phyloP scores from a whole-genome alignment of 2,329 filamentous ascomycete species.

The Fusarium domesticum region DNA sequence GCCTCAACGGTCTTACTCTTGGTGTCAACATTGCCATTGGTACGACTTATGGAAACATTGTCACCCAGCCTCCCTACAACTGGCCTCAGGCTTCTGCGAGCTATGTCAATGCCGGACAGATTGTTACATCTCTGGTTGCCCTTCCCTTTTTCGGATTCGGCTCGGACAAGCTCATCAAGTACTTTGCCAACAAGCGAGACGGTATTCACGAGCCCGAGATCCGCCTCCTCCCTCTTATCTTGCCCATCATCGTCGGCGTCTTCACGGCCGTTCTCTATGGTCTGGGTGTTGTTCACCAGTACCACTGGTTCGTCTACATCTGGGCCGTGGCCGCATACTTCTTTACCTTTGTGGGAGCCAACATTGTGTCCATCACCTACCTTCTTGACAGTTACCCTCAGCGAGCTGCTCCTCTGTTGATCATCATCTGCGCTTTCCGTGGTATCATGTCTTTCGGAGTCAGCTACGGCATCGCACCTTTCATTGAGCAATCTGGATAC shows the following conservation, averaged over 20 bases:
- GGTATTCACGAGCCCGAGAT: slow-evolving; percentile 22
- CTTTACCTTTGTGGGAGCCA: slow-evolving; percentile 15
- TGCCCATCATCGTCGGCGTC: slow-evolving; percentile 17
- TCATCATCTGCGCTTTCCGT: slow-evolving; percentile 23
- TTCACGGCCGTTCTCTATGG: slow-evolving; percentile 12
- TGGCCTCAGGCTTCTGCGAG: slow-evolving; percentile 19
- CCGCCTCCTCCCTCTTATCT: slow-evolving; percentile 18
- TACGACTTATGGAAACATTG: slow-evolving; percentile 19
- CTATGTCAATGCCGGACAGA: slow-evolving; percentile 22
- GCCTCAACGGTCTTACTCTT: slow-evolving; percentile 20
- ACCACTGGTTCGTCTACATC: slow-evolving; percentile 12
- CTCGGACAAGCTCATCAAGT: slow-evolving; percentile 21
- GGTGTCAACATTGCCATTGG: slow-evolving; percentile 25
- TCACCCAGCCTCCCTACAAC: slow-evolving; percentile 18
- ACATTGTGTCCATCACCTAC: slow-evolving; percentile 23
- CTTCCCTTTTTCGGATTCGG: slow-evolving; percentile 20
- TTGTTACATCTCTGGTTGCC: slow-evolving; percentile 18
- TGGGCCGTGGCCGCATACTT: slow-evolving; percentile 12
- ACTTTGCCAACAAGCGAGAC: slow-evolving; percentile 17
- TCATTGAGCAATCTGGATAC: slow-evolving; percentile 13
- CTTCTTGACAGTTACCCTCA: slow-evolving; percentile 24
- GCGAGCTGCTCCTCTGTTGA: slow-evolving; percentile 17
- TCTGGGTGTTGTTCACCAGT: slow-evolving; percentile 7
- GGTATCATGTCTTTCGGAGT: slow-evolving; percentile 21
- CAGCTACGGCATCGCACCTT: slow-evolving; percentile 19